Conservation (phyloP, 176 grass and related monocot species). For the Aegilops bicornis region DNA sequence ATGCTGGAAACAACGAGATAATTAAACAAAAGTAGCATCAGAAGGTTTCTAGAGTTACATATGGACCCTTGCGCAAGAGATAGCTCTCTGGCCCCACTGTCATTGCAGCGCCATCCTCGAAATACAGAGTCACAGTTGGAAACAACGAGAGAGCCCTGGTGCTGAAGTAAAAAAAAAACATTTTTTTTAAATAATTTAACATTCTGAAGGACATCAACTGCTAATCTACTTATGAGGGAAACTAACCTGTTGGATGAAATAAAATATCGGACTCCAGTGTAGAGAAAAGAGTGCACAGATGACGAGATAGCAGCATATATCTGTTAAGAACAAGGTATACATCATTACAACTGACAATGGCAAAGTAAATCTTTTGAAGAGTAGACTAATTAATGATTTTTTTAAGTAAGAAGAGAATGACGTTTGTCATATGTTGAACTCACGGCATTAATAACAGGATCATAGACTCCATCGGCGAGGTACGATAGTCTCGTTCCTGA, state of each 20-base stretch:
- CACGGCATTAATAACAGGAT: slow-evolving; percentile 84
- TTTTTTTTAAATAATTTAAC: neutral
- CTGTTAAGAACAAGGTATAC: slow-evolving; percentile 39
- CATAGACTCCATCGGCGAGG: slow-evolving; percentile 80
- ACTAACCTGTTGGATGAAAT: slow-evolving; percentile 75
- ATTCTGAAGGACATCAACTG: slow-evolving; percentile 24
- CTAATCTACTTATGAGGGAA: slow-evolving; percentile 12
- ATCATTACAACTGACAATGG: slow-evolving; percentile 5
- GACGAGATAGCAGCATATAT: slow-evolving; percentile 60
- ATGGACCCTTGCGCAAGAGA: too few species aligned
- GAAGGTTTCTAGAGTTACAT: too few species aligned
- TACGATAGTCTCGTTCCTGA: slow-evolving; percentile 90
- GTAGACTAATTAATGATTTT: neutral
- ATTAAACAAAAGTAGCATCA: too few species aligned
- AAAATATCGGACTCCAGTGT: slow-evolving; percentile 72
- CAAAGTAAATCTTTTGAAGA: neutral
- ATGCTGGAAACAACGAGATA: too few species aligned
- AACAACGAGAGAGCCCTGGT: slow-evolving; percentile 68
- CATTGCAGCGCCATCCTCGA: slow-evolving; percentile 76
- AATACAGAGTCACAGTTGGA: slow-evolving; percentile 81
- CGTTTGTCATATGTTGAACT: slow-evolving; percentile 30
- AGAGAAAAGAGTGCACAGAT: slow-evolving; percentile 45
- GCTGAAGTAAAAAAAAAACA: slow-evolving; percentile 1
- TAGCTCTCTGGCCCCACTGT: slow-evolving; percentile 24
- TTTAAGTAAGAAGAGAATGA: neutral